Conservation (phyloP, 2,329 filamentous ascomycete genomes). For the Coniochaeta sp. region DNA sequence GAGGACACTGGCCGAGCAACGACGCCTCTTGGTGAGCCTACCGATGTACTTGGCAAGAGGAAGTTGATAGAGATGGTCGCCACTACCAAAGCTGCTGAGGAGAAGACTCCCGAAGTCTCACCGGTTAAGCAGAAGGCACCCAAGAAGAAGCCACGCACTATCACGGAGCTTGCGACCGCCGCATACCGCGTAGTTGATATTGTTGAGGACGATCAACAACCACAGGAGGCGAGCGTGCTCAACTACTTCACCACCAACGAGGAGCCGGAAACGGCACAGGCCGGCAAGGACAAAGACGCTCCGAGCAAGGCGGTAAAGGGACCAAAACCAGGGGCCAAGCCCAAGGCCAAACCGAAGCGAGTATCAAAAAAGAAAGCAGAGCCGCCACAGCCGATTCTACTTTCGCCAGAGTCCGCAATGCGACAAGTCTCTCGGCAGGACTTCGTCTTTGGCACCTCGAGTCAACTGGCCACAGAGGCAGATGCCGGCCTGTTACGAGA, state of each 20-base stretch:
- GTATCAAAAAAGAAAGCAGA: constrained; percentile 29
- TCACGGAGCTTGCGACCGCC: constrained; percentile 71
- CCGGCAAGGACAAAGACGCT: constrained; percentile 16
- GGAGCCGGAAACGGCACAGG: constrained; percentile 22
- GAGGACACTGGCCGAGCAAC: not conserved
- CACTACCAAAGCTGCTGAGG: constrained; percentile 19
- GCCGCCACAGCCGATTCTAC: constrained; percentile 40
- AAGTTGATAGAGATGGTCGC: constrained; percentile 48
- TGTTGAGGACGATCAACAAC: constrained; percentile 13
- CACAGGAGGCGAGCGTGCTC: constrained; percentile 30
- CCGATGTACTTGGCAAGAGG: constrained; percentile 41
- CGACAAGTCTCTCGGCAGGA: constrained; percentile 62
- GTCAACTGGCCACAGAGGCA: constrained; percentile 69
- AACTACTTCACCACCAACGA: constrained; percentile 35
- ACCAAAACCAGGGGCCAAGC: not conserved
- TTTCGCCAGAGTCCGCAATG: constrained; percentile 63
- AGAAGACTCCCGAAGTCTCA: constrained; percentile 19
- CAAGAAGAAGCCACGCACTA: constrained; percentile 67
- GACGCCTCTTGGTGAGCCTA: not conserved
- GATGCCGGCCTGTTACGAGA: constrained; percentile 60
- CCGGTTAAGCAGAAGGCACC: constrained; percentile 43
- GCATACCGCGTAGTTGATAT: constrained; percentile 45
- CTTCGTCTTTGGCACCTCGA: constrained; percentile 80
- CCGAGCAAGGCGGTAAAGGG: constrained; percentile 25
- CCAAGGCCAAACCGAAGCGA: constrained; percentile 15